Conservation (phyloP, 495 filamentous ascomycete species). For the Parathielavia appendiculata region DNA sequence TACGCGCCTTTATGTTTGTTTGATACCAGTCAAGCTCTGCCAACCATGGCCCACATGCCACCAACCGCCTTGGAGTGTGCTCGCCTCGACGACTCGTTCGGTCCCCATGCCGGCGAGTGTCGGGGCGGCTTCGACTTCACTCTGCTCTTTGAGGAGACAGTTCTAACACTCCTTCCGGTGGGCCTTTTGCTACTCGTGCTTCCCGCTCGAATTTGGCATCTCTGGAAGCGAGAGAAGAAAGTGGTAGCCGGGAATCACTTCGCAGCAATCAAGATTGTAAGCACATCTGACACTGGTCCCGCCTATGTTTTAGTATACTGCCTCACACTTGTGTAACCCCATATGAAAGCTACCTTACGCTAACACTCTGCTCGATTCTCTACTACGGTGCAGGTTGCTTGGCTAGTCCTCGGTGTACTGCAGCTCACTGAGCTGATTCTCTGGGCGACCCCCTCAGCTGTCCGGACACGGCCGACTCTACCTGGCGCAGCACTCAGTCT, state of each 20-base stretch:
- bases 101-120: slow-evolving; percentile 29
- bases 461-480: slow-evolving; percentile 44
- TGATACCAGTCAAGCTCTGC: neutral
- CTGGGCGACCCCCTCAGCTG: slow-evolving; percentile 38
- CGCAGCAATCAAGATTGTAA: slow-evolving; percentile 23
- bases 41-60: slow-evolving; percentile 6
- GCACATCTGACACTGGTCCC: no score
- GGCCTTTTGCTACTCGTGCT: slow-evolving; percentile 41
- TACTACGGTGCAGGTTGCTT: slow-evolving; percentile 34
- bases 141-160: slow-evolving; percentile 52
- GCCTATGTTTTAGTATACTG: neutral
- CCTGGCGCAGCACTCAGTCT: slow-evolving; percentile 44
- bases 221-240: slow-evolving; percentile 34
- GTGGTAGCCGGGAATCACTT: slow-evolving; percentile 2
- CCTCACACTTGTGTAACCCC: neutral
- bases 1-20: neutral
- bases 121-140: slow-evolving; percentile 53
- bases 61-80: slow-evolving; percentile 4
- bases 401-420: slow-evolving; percentile 40
- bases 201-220: slow-evolving; percentile 46
- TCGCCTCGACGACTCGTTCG: slow-evolving; percentile 27
- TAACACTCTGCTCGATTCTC: neutral
- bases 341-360: neutral
- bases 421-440: slow-evolving; percentile 46
- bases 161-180: slow-evolving; percentile 46